Percentiles rank a stretch among this genome's conserved stretches.
Evolutionary conservation across 305 asterid species (phyloP).

Genomic region (Solanum hybrid): DNA sequence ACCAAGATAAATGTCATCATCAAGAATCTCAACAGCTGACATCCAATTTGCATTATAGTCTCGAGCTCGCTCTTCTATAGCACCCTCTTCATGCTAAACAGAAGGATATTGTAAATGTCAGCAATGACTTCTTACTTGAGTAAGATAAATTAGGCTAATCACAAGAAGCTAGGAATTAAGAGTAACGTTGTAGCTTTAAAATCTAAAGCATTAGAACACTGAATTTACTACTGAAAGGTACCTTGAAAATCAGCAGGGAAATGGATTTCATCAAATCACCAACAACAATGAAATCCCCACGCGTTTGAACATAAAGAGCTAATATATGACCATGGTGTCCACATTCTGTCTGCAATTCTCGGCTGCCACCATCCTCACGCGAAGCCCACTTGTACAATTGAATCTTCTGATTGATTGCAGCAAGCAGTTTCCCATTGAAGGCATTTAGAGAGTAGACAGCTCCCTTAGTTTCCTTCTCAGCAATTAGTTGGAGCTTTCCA

Average conservation of each 20-base stretch:
- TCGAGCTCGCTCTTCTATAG: conserved; percentile 93
- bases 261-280: conserved; percentile 99
- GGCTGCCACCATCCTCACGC: conserved; percentile 83
- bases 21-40: conserved; percentile 97
- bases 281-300: conserved; percentile 96
- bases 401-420: conserved; percentile 96
- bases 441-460: conserved; percentile 93
- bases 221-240: conserved; percentile 9
- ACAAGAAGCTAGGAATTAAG: neutral
- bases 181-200: neutral
- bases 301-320: conserved; percentile 92
- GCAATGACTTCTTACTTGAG: neutral
- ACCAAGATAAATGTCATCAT: conserved; percentile 85
- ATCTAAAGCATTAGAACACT: neutral
- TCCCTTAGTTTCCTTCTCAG: conserved; percentile 91
- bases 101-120: neutral
- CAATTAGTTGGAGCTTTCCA: conserved; percentile 78
- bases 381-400: conserved; percentile 95
- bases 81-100: conserved; percentile 90
- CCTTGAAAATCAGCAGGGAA: conserved; percentile 92
- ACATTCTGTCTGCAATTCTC: conserved; percentile 91
- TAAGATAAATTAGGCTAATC: neutral
- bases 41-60: conserved; percentile 98
- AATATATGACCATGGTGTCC: conserved; percentile 99
- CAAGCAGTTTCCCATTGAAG: conserved; percentile 90